A percentile compares a stretch with the other conserved stretches of the same genome.
These are phyloP conservation scores for Lichtheimia ramosa DNA, from an alignment of 371 early-diverging fungal species.

Conservation along the genomic window DNA sequence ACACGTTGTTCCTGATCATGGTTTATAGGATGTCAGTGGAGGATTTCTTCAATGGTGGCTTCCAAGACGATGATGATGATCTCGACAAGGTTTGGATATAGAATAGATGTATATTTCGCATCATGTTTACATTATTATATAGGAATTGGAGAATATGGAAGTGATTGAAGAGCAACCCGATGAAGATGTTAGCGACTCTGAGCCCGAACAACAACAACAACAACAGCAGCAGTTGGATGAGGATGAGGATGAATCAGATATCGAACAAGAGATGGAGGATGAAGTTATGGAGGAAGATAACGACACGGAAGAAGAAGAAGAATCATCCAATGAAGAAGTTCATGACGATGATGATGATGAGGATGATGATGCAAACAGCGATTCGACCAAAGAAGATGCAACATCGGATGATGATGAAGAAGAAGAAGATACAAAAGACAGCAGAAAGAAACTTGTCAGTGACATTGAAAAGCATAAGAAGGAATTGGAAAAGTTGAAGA, in stretches of 20 bases:
- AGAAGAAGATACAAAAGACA: constrained; percentile 45
- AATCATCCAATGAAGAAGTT: constrained; percentile 19
- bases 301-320: constrained; percentile 5
- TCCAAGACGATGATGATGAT: constrained; percentile 13
- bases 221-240: constrained; percentile 1
- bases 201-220: constrained; percentile 5
- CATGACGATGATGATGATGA: no score
- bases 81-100: constrained; percentile 10
- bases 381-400: constrained; percentile 20
- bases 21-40: constrained; percentile 23
- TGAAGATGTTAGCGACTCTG: constrained; percentile 12
- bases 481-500: constrained; percentile 73
- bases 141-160: constrained; percentile 9
- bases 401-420: constrained; percentile 29
- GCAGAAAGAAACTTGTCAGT: constrained; percentile 47
- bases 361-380: constrained; percentile 12
- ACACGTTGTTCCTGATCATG: neutral
- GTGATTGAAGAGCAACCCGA: constrained; percentile 9
- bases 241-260: constrained; percentile 3
- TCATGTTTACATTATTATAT: neutral
- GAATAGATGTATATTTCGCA: neutral
- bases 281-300: constrained; percentile 3
- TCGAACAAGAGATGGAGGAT: constrained; percentile 14
- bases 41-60: constrained; percentile 26
- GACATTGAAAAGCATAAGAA: constrained; percentile 67